Conservation (phyloP, 208 protist species). For the Crithidia thermophila region DNA sequence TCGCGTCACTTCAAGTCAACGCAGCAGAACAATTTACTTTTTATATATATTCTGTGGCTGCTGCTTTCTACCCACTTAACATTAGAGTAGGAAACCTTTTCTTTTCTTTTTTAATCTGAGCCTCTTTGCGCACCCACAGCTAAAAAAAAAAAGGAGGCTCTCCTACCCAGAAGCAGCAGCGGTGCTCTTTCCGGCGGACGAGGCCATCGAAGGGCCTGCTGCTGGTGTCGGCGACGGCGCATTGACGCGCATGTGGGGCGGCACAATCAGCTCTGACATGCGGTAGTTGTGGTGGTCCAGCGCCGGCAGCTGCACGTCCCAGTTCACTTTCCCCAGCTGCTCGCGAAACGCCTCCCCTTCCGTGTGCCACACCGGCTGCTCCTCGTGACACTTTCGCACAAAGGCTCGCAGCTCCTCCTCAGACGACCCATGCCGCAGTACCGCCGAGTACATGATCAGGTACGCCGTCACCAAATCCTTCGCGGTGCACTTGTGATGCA, state of each 20-base stretch:
- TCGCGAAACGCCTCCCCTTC: slow-evolving; percentile 31
- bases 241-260: slow-evolving; percentile 19
- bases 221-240: not conserved
- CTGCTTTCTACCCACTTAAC: no score
- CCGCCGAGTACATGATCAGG: slow-evolving; percentile 69
- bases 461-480: slow-evolving; percentile 72
- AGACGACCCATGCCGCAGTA: slow-evolving; percentile 50
- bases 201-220: not conserved
- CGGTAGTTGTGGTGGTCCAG: slow-evolving; percentile 73
- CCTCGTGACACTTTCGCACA: slow-evolving; percentile 48
- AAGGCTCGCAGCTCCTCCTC: slow-evolving; percentile 53
- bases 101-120: not conserved
- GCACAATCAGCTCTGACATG: slow-evolving; percentile 57
- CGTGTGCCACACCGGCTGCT: slow-evolving; percentile 47
- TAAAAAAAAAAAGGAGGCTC: no score
- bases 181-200: not conserved
- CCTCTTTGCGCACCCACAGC: no score
- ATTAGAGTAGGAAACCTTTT: no score
- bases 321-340: slow-evolving; percentile 45
- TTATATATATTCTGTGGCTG: no score
- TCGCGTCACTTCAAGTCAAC: no score
- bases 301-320: slow-evolving; percentile 71
- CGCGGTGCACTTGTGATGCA: slow-evolving; percentile 66
- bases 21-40: no score
- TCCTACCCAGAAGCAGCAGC: not conserved